These are phyloP conservation scores for Candida patagonica DNA, from an alignment of 805 yeast species.

Conservation along the genomic window DNA sequence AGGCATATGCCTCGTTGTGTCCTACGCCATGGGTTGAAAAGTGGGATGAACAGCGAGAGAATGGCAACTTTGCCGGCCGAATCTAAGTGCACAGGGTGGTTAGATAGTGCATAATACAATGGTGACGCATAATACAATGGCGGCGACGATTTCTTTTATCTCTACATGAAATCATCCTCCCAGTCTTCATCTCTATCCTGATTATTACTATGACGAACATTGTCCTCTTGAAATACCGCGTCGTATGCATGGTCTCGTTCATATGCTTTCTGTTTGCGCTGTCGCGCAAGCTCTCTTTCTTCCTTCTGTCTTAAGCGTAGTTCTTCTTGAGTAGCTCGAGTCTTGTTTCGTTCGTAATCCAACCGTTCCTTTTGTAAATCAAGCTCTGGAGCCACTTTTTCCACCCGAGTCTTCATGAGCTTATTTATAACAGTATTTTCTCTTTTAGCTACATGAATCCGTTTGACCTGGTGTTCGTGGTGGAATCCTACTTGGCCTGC, in stretches of 20 bases:
- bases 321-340: conserved; percentile 23
- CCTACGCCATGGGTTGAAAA: conserved; percentile 30
- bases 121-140: background rate
- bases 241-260: conserved; percentile 36
- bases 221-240: conserved; percentile 41
- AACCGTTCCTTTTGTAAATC: conserved; percentile 36
- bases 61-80: conserved; percentile 44
- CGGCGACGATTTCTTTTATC: too few relatives aligned
- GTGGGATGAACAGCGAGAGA: conserved; percentile 38
- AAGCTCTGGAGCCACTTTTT: conserved; percentile 31
- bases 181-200: conserved; percentile 42
- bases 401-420: conserved; percentile 55
- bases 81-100: conserved; percentile 6
- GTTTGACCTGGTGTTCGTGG: conserved; percentile 44
- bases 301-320: conserved; percentile 32
- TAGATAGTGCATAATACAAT: background rate
- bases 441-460: conserved; percentile 43
- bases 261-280: conserved; percentile 23
- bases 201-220: conserved; percentile 35
- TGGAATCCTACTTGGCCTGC: conserved; percentile 72
- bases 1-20: conserved; percentile 67
- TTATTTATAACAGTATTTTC: conserved; percentile 54
- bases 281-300: conserved; percentile 30
- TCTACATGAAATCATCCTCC: conserved; percentile 49
- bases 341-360: conserved; percentile 33